A percentile compares a stretch with the other conserved stretches of the same genome.
Evolutionary conservation across 305 asterid species (phyloP).

Genomic region (Nicotiana rustica): DNA sequence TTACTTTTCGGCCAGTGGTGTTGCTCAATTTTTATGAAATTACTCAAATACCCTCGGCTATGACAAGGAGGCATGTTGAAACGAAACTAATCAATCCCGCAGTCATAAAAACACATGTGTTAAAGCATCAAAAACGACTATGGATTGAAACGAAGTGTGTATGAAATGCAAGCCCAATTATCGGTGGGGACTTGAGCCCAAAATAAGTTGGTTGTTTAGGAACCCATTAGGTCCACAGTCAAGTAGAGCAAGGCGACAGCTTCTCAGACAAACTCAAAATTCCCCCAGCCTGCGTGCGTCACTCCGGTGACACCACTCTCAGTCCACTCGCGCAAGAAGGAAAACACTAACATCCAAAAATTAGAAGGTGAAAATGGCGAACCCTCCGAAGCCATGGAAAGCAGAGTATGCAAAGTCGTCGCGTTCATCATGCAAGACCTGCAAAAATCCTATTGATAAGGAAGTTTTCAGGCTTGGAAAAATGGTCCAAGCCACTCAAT

Average conservation of each 20-base stretch:
- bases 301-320: slow-evolving; percentile 21
- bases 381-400: slow-evolving; percentile 91
- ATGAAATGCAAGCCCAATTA: background rate
- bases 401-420: slow-evolving; percentile 94
- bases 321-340: background rate
- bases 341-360: background rate
- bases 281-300: slow-evolving; percentile 8
- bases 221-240: slow-evolving; percentile 33
- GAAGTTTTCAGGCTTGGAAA: slow-evolving; percentile 89
- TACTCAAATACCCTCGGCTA: no score
- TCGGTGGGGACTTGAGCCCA: background rate
- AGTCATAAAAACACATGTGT: no score
- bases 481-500: slow-evolving; percentile 91
- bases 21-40: no score
- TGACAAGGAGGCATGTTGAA: no score
- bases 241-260: background rate
- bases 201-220: background rate
- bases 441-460: slow-evolving; percentile 69
- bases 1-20: no score
- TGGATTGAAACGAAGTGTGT: no score
- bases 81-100: no score
- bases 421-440: slow-evolving; percentile 89
- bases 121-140: no score
- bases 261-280: slow-evolving; percentile 19
- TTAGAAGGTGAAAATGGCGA: slow-evolving; percentile 61